Conservation (phyloP, 2,329 filamentous ascomycete species). For the Ophiostoma angusticollis region DNA sequence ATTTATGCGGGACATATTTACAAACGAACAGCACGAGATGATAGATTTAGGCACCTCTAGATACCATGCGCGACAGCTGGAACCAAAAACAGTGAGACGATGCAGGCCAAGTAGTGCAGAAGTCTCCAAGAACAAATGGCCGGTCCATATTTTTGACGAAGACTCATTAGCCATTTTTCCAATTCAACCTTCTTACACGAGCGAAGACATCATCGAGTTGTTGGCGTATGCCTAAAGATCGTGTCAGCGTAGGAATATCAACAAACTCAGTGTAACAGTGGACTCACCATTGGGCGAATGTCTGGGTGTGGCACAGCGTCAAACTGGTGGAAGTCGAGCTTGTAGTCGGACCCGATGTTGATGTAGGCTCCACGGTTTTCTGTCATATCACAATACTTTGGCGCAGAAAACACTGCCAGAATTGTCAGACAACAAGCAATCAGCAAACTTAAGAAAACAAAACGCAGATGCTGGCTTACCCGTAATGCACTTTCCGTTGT, state of each 20-base stretch:
- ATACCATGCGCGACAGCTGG: no score
- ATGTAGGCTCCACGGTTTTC: conserved; percentile 98
- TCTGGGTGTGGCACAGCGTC: conserved; percentile 93
- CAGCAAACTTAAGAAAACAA: neutral
- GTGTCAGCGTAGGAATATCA: conserved; percentile 5
- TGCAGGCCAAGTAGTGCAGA: no score
- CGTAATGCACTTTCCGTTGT: conserved; percentile 89
- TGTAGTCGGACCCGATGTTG: conserved; percentile 85
- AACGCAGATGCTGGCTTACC: conserved; percentile 33
- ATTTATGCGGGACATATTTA: no score
- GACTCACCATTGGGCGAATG: conserved; percentile 75
- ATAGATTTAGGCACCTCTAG: no score
- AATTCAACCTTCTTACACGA: conserved; percentile 42
- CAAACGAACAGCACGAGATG: no score
- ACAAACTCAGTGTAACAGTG: neutral
- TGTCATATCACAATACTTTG: conserved; percentile 93
- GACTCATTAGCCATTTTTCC: neutral
- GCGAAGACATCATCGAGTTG: conserved; percentile 64
- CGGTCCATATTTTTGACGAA: neutral
- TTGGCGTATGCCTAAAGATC: conserved; percentile 62
- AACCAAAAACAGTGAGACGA: no score
- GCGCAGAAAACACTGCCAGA: conserved; percentile 75
- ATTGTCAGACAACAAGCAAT: conserved; percentile 3
- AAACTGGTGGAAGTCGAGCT: conserved; percentile 85
- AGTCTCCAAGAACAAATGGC: neutral